Evolutionary conservation across 2,329 filamentous ascomycete species (phyloP), one percentile per base, ranked within the genome.

Genomic region (Dactylellina parvicollis): DNA sequence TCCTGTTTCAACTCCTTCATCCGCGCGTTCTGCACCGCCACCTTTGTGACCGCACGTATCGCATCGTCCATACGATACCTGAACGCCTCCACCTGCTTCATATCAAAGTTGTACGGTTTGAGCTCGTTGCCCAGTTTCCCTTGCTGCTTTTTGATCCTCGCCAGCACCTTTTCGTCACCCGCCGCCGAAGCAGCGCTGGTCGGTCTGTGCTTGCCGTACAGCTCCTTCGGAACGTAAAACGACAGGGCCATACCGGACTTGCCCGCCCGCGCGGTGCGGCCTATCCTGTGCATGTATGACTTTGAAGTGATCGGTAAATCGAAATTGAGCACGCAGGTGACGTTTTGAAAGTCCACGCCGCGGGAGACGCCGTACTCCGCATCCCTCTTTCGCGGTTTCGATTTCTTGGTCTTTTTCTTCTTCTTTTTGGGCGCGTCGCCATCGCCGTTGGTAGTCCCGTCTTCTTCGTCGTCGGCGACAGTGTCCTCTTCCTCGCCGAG

Each of bases 261-360:
- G 9, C 93, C 94, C 1, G 93, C 95, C 74, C 95, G 88, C 1
- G 92, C 95, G 4, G 95, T 99, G 30, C 95, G 89, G 30, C 95
- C 95, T 78, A 99, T 96, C 60, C 95, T 89, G 82, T 99, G 95
- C n/a, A 91, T 96, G 81, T 99, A 99, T 7, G 92, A 96, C 80
- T 92, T 96, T 36, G 92, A 90, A 7, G 89, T 90, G 14, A 88
- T 87, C 0, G 95, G 95, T 14, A 99, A 88, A 81, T 99, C 95
- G 80, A 99, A 99, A 83, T 99, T 99, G 80, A 99, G 88, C 22
- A 99, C 93, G 75, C 91, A 92, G 2, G 92, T 89, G 61, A 99
- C 93, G 79, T 97, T 94, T 78, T 95, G 90, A 83, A 99, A 99
- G 81, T 99, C 95, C 77, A 99, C 96, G 67, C 94, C 95, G 77